Evolutionary conservation across 768 basidiomycete species (phyloP).

Genomic region (Dentipellis fragilis): DNA sequence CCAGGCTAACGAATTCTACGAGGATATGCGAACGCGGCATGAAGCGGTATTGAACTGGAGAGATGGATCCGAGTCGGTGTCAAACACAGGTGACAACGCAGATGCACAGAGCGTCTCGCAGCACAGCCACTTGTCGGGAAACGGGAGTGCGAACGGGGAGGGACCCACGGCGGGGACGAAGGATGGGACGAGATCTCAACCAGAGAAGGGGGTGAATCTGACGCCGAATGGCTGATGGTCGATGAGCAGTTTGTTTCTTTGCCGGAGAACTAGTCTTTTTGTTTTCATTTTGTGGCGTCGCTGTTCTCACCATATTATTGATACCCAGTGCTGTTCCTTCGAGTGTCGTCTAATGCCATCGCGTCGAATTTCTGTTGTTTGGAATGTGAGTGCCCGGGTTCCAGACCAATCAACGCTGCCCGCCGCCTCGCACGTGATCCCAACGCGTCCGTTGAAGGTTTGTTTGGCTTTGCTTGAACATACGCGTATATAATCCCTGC

Average conservation of each 20-base stretch:
- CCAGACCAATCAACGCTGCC: neutral
- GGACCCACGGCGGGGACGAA: constrained; percentile 39
- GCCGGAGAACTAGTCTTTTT: neutral
- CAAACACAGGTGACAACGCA: constrained; percentile 14
- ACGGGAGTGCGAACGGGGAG: constrained; percentile 48
- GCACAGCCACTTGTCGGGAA: constrained; percentile 44
- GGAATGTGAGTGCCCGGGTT: neutral
- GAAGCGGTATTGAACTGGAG: constrained; percentile 53
- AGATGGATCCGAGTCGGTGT: constrained; percentile 25
- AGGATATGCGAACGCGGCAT: constrained; percentile 72
- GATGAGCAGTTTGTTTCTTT: constrained; percentile 15
- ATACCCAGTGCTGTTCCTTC: neutral
- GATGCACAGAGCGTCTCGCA: constrained; percentile 21
- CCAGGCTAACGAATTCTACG: constrained; percentile 83
- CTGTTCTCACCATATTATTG: neutral
- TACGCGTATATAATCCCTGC: constrained; percentile 7
- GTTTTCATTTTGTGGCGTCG: neutral
- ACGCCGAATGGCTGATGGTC: constrained; percentile 87
- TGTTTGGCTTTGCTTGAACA: constrained; percentile 10
- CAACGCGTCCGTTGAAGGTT: constrained; percentile 10
- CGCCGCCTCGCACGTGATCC: neutral
- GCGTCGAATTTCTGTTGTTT: neutral
- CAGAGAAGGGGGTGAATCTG: constrained; percentile 64
- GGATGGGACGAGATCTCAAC: constrained; percentile 68
- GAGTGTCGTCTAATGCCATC: neutral